Conservation (phyloP, 306 rosid genomes). For the Rosa multiflora region DNA sequence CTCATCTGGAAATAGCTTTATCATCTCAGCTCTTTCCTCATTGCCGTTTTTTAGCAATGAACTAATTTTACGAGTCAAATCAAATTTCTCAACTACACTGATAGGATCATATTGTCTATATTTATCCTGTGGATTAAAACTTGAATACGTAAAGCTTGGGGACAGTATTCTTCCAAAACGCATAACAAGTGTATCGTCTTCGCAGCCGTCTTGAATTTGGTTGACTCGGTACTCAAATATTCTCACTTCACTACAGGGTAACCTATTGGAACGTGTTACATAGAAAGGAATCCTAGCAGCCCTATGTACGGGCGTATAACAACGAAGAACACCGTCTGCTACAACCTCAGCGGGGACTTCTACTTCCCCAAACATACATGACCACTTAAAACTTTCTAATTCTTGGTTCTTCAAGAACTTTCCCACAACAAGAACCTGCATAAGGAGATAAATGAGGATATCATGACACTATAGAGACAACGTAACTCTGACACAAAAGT, state of each 20-base stretch:
- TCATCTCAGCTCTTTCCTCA: conserved; percentile 59
- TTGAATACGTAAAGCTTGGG: conserved; percentile 32
- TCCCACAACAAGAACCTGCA: conserved; percentile 65
- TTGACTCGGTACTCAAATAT: conserved; percentile 66
- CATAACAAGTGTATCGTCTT: conserved; percentile 22
- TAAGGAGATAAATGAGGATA: conserved; percentile 7
- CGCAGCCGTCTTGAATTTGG: conserved; percentile 38
- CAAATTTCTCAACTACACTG: conserved; percentile 36
- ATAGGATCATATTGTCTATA: conserved; percentile 22
- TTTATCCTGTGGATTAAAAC: conserved; percentile 24
- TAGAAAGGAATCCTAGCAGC: conserved; percentile 80
- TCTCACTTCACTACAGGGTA: conserved; percentile 85
- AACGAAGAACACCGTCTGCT: conserved; percentile 64
- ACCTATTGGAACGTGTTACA: conserved; percentile 80
- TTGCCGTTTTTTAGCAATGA: conserved; percentile 50
- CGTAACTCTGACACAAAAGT: not conserved
- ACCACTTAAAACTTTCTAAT: conserved; percentile 60
- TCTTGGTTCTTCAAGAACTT: conserved; percentile 54
- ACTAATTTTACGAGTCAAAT: conserved; percentile 52
- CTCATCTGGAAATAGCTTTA: conserved; percentile 41
- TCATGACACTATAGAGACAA: conserved; percentile 2
- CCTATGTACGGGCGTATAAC: conserved; percentile 72
- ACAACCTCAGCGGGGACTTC: conserved; percentile 78
- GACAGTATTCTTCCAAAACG: conserved; percentile 59
- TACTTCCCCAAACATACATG: conserved; percentile 88